Conservation (phyloP, 805 yeast genomes). For the Lipomyces chichibuensis region DNA sequence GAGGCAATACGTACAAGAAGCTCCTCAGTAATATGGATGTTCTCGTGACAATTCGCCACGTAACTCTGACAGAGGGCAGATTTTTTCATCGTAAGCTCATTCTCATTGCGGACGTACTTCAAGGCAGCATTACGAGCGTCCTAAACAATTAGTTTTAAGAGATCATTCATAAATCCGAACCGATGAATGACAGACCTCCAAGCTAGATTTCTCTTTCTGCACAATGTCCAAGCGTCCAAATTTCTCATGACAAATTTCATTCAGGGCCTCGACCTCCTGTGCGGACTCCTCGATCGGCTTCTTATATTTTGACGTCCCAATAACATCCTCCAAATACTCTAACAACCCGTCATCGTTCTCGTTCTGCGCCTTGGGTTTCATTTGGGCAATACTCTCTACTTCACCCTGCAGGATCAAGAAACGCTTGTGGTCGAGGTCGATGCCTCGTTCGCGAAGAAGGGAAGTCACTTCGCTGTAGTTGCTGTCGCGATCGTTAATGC, state of each 20-base stretch:
- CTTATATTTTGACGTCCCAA: conserved; percentile 89
- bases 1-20: conserved; percentile 40
- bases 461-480: conserved; percentile 77
- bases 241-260: conserved; percentile 79
- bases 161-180: conserved; percentile 31
- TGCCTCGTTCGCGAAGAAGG: conserved; percentile 75
- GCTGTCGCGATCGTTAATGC: conserved; percentile 68
- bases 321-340: conserved; percentile 94
- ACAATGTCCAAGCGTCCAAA: conserved; percentile 78
- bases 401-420: conserved; percentile 96
- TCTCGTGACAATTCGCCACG: conserved; percentile 45
- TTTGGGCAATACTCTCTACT: conserved; percentile 96
- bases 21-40: conserved; percentile 48
- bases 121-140: conserved; percentile 69
- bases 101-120: conserved; percentile 65
- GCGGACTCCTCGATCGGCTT: conserved; percentile 67
- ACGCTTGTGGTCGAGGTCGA: conserved; percentile 92
- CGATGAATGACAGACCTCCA: conserved; percentile 36
- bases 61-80: conserved; percentile 59
- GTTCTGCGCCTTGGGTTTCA: conserved; percentile 95
- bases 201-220: conserved; percentile 65
- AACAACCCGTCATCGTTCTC: conserved; percentile 91
- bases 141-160: conserved; percentile 49
- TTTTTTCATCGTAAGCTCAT: conserved; percentile 55
- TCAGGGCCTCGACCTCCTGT: conserved; percentile 66